Conservation (phyloP, 2,329 filamentous ascomycete species). For the Trichoderma guizhouense region DNA sequence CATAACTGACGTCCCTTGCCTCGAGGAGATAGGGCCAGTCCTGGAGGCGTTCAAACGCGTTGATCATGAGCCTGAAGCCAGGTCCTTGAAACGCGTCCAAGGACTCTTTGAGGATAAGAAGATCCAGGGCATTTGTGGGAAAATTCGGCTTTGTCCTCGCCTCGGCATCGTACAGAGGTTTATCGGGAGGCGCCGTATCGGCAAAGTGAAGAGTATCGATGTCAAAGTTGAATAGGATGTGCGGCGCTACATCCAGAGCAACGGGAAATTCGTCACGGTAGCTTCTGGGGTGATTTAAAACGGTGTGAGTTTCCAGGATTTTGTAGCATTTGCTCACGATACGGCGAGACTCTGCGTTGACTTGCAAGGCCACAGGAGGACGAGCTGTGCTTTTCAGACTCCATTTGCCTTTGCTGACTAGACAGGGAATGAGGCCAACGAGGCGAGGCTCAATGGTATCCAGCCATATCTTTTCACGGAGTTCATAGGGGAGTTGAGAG, state of each 20-base stretch:
- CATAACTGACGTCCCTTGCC: background rate
- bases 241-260: background rate
- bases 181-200: constrained; percentile 1
- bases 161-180: background rate
- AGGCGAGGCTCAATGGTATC: constrained; percentile 6
- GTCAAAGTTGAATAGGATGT: constrained; percentile 13
- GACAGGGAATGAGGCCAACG: background rate
- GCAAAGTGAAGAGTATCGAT: constrained; percentile 12
- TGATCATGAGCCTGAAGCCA: background rate
- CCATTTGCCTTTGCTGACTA: background rate
- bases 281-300: background rate
- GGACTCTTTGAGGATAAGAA: constrained; percentile 2
- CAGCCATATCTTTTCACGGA: constrained; percentile 13
- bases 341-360: background rate
- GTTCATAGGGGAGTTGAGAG: background rate
- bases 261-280: background rate
- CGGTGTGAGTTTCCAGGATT: background rate
- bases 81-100: background rate
- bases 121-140: constrained; percentile 1
- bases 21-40: constrained; percentile 11
- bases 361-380: background rate
- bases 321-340: background rate
- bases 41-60: background rate
- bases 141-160: background rate
- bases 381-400: background rate